These are phyloP conservation scores for Staphylotrichum tortipilum DNA, from an alignment of 495 filamentous ascomycete genomes.

Conservation along the genomic window DNA sequence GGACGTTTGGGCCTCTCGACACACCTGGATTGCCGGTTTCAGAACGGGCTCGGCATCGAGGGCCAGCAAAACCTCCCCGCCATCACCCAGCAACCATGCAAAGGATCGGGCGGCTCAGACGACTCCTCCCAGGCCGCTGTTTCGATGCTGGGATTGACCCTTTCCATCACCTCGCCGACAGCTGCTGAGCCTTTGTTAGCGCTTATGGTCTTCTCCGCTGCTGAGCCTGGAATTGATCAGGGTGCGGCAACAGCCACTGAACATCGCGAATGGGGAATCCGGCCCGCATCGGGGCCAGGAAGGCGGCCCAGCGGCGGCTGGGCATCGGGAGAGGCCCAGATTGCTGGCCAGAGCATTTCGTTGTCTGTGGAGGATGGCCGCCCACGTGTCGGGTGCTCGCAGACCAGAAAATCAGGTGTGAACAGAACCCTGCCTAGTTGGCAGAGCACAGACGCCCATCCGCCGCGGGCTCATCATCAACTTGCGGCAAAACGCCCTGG, in stretches of 20 bases:
- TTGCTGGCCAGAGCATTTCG: not conserved
- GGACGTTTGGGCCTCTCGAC: not conserved
- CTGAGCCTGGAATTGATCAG: not conserved
- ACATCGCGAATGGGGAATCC: conserved; percentile 5
- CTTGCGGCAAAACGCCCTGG: conserved; percentile 13
- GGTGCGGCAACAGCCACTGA: conserved; percentile 3
- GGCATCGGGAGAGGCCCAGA: too few species aligned
- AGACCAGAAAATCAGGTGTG: not conserved
- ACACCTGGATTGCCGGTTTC: not conserved
- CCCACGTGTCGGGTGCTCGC: conserved; percentile 12
- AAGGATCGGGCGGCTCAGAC: not conserved
- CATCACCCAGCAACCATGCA: not conserved
- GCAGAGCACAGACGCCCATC: conserved; percentile 4
- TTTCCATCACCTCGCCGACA: too few species aligned
- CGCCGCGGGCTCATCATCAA: conserved; percentile 10
- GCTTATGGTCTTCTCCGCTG: too few species aligned
- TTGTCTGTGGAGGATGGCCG: conserved; percentile 1
- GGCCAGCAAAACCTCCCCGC: not conserved
- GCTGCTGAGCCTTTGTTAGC: too few species aligned
- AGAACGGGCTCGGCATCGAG: conserved; percentile 4
- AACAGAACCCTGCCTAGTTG: not conserved
- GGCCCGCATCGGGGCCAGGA: not conserved
- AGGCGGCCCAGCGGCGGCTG: conserved; percentile 5
- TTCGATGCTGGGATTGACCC: not conserved
- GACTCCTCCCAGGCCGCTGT: not conserved